Evolutionary conservation across 2,329 filamentous ascomycete species (phyloP).

Genomic region (Pseudomassariella vexata): DNA sequence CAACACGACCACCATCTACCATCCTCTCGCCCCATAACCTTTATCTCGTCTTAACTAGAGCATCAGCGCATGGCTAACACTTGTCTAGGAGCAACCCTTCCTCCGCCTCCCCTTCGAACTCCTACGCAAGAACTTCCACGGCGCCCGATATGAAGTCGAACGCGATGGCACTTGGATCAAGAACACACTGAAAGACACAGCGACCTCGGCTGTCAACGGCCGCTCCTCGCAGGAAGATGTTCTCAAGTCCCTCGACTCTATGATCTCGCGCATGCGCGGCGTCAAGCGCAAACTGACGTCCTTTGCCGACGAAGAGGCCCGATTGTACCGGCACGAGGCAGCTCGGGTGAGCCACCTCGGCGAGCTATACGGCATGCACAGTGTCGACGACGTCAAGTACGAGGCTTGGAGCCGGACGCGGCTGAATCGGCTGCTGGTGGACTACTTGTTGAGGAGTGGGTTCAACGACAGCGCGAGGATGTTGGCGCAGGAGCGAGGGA

Average conservation of each 20-base stretch:
- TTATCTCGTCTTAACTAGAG: too few relatives aligned
- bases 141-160: slow-evolving; percentile 71
- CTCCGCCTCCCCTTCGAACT: slow-evolving; percentile 90
- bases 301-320: slow-evolving; percentile 73
- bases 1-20: too few relatives aligned
- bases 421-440: slow-evolving; percentile 81
- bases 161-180: slow-evolving; percentile 61
- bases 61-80: too few relatives aligned
- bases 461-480: slow-evolving; percentile 72
- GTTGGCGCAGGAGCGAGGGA: slow-evolving; percentile 68
- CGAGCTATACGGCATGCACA: slow-evolving; percentile 72
- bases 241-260: slow-evolving; percentile 75
- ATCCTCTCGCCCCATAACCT: too few relatives aligned
- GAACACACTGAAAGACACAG: slow-evolving; percentile 55
- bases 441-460: slow-evolving; percentile 82
- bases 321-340: slow-evolving; percentile 68
- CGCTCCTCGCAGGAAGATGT: slow-evolving; percentile 61
- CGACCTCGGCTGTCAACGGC: slow-evolving; percentile 61
- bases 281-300: slow-evolving; percentile 81
- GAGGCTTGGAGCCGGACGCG: slow-evolving; percentile 81
- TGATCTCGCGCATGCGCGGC: slow-evolving; percentile 78
- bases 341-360: slow-evolving; percentile 76
- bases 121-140: slow-evolving; percentile 89
- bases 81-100: slow-evolving; percentile 82
- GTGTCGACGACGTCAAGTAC: slow-evolving; percentile 86